Evolutionary conservation across 441 rosid genomes (phyloP), one percentile per base, ranked within the genome.

Genomic region (Iberis amara): DNA sequence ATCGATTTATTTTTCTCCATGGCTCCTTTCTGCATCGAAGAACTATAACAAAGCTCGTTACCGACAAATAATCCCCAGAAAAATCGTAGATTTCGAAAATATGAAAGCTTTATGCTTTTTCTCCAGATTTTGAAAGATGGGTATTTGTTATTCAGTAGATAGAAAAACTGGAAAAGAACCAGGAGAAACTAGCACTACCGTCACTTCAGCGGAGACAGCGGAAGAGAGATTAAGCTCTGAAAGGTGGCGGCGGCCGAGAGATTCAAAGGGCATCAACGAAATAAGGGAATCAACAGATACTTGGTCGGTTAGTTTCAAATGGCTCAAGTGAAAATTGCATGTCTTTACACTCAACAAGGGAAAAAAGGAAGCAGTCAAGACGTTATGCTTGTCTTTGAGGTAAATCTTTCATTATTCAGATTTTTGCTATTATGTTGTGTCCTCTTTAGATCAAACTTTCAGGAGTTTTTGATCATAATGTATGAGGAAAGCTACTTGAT

Each of bases 301-400:
- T 69, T 11, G 73, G 73, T 45, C 76, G 79, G 68, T 71, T 78
- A 67, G 58, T 67, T 44, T 58, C 68, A 5, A 83, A 76, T 57
- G 79, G 80, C 58, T 73, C 86, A 8, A 77, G 61, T 69, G n/a
- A 62, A 70, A 21, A 57, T 39, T 40, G 79, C 85, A 32, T 74
- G 85, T 80, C 71, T 83, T 68, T 66, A 83, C 45, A 80, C 90
- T 8, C 90, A 83, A 32, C 90, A 83, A 68, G 90, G 90, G 39
- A 83, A 73, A 66, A 83, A 83, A 66, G 90, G 90, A 31, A 80
- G 82, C 61, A 83, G 80, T 59, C 90, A 83, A 66, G 90, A 83
- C 59, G 81, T 86, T 55, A 83, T 83, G 86, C 66, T 83, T 38
- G 81, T 78, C 60, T 83, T 81, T 76, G 81, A 83, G 90, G 90